Conservation (phyloP, 768 basidiomycete species). For the Boletus rex-veris region DNA sequence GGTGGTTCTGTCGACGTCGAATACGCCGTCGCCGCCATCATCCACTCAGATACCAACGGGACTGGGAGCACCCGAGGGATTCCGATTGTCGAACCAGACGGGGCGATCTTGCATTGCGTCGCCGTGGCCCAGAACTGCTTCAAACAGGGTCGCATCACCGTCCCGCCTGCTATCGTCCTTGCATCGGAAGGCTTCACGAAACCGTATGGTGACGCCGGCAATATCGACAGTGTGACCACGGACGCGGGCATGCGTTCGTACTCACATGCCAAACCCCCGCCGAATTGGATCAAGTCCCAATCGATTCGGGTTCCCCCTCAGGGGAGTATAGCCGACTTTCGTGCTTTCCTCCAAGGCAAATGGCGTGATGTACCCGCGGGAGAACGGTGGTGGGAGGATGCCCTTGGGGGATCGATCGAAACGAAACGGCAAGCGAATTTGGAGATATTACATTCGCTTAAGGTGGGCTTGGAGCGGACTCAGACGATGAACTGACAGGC, state of each 20-base stretch:
- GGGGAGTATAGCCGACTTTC: slow-evolving; percentile 23
- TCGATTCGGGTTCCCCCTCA: slow-evolving; percentile 20
- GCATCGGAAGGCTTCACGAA: slow-evolving; percentile 55
- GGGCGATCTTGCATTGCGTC: slow-evolving; percentile 58
- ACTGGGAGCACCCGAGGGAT: neutral
- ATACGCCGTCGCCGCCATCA: slow-evolving; percentile 10
- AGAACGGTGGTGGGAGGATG: slow-evolving; percentile 68
- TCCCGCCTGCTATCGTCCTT: slow-evolving; percentile 63
- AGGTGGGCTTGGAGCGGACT: slow-evolving; percentile 20
- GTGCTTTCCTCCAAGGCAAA: slow-evolving; percentile 49
- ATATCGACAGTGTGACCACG: neutral
- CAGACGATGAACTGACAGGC: slow-evolving; percentile 8
- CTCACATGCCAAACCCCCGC: slow-evolving; percentile 26
- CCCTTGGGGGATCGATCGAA: slow-evolving; percentile 50
- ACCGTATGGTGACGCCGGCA: slow-evolving; percentile 8
- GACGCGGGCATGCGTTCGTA: slow-evolving; percentile 29
- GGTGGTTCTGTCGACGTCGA: slow-evolving; percentile 15
- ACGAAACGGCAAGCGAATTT: slow-evolving; percentile 29
- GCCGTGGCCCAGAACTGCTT: slow-evolving; percentile 62
- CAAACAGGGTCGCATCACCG: slow-evolving; percentile 68
- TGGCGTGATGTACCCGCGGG: slow-evolving; percentile 59
- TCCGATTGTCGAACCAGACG: slow-evolving; percentile 39
- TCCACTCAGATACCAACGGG: neutral
- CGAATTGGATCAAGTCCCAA: slow-evolving; percentile 26
- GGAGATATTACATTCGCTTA: slow-evolving; percentile 20